Evolutionary conservation across 768 basidiomycete genomes (phyloP).

Genomic region (Amanita muscaria): DNA sequence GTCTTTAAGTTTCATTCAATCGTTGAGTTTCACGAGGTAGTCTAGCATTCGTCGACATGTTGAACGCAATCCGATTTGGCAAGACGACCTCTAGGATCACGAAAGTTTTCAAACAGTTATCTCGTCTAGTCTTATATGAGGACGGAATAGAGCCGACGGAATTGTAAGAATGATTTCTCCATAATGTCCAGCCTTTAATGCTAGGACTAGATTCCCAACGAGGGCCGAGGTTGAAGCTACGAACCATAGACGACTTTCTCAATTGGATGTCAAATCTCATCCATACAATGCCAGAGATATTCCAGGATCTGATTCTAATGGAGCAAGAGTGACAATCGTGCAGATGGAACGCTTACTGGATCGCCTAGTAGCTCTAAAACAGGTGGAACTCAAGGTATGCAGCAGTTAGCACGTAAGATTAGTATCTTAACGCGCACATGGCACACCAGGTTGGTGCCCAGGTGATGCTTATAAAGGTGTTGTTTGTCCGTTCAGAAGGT

Average conservation of each 20-base stretch:
- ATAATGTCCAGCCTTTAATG: not conserved
- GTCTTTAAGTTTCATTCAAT: conserved; percentile 5
- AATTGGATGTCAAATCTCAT: conserved; percentile 29
- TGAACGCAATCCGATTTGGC: conserved; percentile 84
- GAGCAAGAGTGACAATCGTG: conserved; percentile 23
- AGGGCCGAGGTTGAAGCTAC: conserved; percentile 64
- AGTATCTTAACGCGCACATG: not conserved
- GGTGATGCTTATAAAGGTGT: conserved; percentile 74
- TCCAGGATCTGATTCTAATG: conserved; percentile 37
- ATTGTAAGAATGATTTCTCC: conserved; percentile 38
- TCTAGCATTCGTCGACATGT: conserved; percentile 69
- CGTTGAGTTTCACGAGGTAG: not conserved
- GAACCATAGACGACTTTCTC: conserved; percentile 44
- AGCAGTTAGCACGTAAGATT: not conserved
- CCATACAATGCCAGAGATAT: conserved; percentile 38
- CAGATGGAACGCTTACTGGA: conserved; percentile 41
- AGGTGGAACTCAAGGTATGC: conserved; percentile 39
- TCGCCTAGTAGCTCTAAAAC: conserved; percentile 48
- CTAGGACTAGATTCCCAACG: conserved; percentile 48
- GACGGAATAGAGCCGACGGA: conserved; percentile 81
- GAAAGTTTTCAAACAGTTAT: conserved; percentile 44
- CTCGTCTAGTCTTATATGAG: conserved; percentile 47
- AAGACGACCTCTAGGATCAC: conserved; percentile 35
- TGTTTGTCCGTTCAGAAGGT: not conserved
- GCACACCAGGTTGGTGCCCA: conserved; percentile 60